Evolutionary conservation across 2,329 filamentous ascomycete genomes (phyloP).

Genomic region (Fusarium sarcochroum): DNA sequence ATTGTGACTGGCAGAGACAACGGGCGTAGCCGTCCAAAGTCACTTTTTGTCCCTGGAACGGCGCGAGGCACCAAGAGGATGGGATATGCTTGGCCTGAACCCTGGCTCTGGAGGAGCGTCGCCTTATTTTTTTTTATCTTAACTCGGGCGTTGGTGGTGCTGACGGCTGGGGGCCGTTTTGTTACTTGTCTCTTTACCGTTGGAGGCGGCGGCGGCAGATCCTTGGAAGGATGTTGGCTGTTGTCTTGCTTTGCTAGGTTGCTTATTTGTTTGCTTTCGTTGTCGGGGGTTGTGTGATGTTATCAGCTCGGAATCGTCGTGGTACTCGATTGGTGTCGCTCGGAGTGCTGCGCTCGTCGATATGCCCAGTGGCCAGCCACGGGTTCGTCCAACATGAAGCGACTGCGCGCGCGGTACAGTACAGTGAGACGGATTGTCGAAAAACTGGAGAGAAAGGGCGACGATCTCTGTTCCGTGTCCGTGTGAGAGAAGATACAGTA

Average conservation of each 20-base stretch:
- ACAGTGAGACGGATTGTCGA: constrained; percentile 8
- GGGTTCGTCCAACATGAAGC: constrained; percentile 39
- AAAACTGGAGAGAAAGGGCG: constrained; percentile 42
- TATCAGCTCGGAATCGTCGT: constrained; percentile 27
- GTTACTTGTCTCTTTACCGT: constrained; percentile 18
- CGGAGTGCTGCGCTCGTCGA: constrained; percentile 20
- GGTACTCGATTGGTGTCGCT: constrained; percentile 25
- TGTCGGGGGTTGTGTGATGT: constrained; percentile 7
- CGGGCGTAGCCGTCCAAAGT: constrained; percentile 40
- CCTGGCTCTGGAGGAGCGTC: constrained; percentile 35
- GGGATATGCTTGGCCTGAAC: constrained; percentile 34
- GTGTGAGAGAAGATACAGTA: constrained; percentile 21
- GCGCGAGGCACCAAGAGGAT: constrained; percentile 36
- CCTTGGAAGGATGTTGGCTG: constrained; percentile 23
- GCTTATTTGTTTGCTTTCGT: constrained; percentile 23
- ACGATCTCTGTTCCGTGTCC: constrained; percentile 41
- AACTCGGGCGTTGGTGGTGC: constrained; percentile 15
- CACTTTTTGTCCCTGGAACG: constrained; percentile 30
- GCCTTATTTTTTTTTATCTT: constrained; percentile 24
- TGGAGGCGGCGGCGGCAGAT: constrained; percentile 18
- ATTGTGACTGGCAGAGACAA: constrained; percentile 57
- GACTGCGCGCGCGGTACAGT: constrained; percentile 10
- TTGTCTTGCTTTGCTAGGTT: constrained; percentile 13
- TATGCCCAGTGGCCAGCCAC: constrained; percentile 45
- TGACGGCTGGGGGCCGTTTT: constrained; percentile 32